A percentile compares a stretch with the other conserved stretches of the same genome.
These are phyloP conservation scores for Pleurotus citrinopileatus DNA, from an alignment of 768 basidiomycete species.

Conservation along the genomic window DNA sequence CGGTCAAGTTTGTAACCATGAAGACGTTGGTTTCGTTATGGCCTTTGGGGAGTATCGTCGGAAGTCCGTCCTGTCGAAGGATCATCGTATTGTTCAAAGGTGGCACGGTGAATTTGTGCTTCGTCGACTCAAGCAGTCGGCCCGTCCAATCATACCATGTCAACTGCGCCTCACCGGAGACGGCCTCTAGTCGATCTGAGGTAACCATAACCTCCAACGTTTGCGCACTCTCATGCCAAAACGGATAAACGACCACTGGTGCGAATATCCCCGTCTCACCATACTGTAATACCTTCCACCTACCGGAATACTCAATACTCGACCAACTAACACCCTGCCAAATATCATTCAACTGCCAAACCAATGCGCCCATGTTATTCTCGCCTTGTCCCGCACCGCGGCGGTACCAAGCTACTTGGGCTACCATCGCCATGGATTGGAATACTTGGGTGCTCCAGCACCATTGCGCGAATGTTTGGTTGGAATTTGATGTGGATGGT, in stretches of 20 bases:
- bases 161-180: constrained; percentile 43
- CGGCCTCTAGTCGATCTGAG: constrained; percentile 49
- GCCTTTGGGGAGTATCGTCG: constrained; percentile 42
- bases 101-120: constrained; percentile 39
- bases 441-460: constrained; percentile 62
- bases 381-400: constrained; percentile 56
- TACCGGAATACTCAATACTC: constrained; percentile 51
- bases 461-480: constrained; percentile 63
- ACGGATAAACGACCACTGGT: constrained; percentile 50
- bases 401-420: constrained; percentile 58
- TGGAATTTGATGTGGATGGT: constrained; percentile 42
- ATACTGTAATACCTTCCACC: constrained; percentile 61
- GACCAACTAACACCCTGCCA: constrained; percentile 61
- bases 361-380: constrained; percentile 55
- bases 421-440: constrained; percentile 57
- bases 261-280: constrained; percentile 41
- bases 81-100: constrained; percentile 49
- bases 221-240: constrained; percentile 50
- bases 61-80: constrained; percentile 36
- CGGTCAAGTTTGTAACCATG: constrained; percentile 49
- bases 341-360: constrained; percentile 62
- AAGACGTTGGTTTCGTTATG: constrained; percentile 42
- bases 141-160: constrained; percentile 62
- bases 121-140: constrained; percentile 32
- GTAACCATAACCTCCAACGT: constrained; percentile 47